Conservation (phyloP, 441 rosid genomes). For the Isatis lusitanica region DNA sequence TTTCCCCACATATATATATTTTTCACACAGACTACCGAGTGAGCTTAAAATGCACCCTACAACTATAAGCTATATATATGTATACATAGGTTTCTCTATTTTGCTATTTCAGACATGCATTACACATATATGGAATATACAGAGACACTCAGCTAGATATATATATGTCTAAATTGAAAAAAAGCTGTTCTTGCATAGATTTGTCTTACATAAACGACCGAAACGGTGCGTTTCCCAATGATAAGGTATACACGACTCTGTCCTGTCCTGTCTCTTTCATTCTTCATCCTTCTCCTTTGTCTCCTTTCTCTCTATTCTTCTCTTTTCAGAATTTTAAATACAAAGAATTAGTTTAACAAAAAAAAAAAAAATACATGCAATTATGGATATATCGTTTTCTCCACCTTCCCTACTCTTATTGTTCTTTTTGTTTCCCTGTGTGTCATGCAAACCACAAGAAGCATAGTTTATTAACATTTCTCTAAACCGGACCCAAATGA, state of each 20-base stretch:
- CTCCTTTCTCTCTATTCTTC: slow-evolving; percentile 18
- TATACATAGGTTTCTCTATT: background rate
- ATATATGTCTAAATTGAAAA: background rate
- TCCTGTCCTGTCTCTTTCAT: slow-evolving; percentile 36
- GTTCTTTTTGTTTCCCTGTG: slow-evolving; percentile 26
- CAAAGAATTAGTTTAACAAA: background rate
- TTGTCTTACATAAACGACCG: slow-evolving; percentile 27
- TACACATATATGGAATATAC: background rate
- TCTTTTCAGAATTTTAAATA: slow-evolving; percentile 14
- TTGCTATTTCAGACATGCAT: slow-evolving; percentile 18
- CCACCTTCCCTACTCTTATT: slow-evolving; percentile 15
- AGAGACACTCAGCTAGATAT: background rate
- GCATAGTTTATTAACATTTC: slow-evolving; percentile 33
- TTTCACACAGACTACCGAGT: background rate
- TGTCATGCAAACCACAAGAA: slow-evolving; percentile 18
- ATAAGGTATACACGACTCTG: slow-evolving; percentile 26
- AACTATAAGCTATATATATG: background rate
- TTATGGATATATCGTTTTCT: slow-evolving; percentile 24
- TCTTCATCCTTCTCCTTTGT: slow-evolving; percentile 29
- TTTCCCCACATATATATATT: background rate
- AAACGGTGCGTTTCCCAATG: slow-evolving; percentile 34
- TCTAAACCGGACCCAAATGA: slow-evolving; percentile 23
- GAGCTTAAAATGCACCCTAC: background rate
- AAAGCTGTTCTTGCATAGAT: slow-evolving; percentile 4
- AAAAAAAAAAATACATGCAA: background rate